A percentile compares a stretch with the other conserved stretches of the same genome.
Evolutionary conservation across 805 yeast species (phyloP).

Genomic region (Starmerella asiatica): DNA sequence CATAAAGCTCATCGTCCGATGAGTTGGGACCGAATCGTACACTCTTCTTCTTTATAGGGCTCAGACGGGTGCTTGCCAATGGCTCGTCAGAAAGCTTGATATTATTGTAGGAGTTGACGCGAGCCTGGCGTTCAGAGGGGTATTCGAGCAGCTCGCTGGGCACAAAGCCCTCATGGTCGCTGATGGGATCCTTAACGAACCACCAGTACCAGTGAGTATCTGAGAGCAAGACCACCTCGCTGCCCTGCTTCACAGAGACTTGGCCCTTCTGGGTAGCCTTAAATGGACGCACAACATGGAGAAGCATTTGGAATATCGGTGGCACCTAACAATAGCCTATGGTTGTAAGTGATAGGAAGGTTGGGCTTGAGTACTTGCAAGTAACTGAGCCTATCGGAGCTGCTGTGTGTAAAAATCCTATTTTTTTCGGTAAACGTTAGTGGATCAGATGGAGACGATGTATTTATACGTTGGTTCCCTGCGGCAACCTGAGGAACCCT

Average conservation of each 20-base stretch:
- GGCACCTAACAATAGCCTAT: no score
- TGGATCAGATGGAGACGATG: no score
- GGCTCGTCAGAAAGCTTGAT: constrained; percentile 2
- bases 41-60: background rate
- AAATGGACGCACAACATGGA: constrained; percentile 79
- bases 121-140: constrained; percentile 77
- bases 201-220: constrained; percentile 96
- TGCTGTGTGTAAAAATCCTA: no score
- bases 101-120: constrained; percentile 84
- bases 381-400: no score
- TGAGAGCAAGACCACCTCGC: constrained; percentile 59
- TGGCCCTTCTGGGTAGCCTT: constrained; percentile 89
- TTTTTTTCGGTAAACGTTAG: no score
- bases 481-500: no score
- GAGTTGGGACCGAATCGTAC: no score
- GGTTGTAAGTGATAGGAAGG: no score
- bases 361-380: no score
- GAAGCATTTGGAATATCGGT: constrained; percentile 13
- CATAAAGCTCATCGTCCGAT: no score
- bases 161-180: constrained; percentile 76
- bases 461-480: no score
- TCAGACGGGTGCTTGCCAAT: background rate
- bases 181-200: constrained; percentile 51
- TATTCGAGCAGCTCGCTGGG: constrained; percentile 95
- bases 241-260: constrained; percentile 65